Conservation (phyloP, 306 rosid species). For the Coriaria nepalensis region DNA sequence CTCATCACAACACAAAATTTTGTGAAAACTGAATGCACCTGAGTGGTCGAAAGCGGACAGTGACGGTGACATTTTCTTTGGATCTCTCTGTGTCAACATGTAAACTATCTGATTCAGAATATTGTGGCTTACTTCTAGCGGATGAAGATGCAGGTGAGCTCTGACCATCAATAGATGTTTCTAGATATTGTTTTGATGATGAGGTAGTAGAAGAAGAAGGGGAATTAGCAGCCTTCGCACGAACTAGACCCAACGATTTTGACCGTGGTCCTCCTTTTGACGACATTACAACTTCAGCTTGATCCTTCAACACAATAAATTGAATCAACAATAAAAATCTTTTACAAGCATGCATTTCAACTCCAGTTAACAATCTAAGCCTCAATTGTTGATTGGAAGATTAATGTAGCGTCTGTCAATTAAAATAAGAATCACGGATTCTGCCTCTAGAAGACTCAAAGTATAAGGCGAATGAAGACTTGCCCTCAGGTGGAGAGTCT, state of each 20-base stretch:
- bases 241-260: conserved; percentile 31
- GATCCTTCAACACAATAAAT: conserved; percentile 29
- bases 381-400: no score
- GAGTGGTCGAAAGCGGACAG: conserved; percentile 93
- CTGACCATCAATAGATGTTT: conserved; percentile 52
- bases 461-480: no score
- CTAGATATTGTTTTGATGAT: conserved; percentile 61
- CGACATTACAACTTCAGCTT: conserved; percentile 44
- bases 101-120: conserved; percentile 38
- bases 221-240: conserved; percentile 48
- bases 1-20: neutral
- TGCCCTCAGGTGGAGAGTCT: no score
- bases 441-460: no score
- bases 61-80: conserved; percentile 93
- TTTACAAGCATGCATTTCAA: conserved; percentile 10
- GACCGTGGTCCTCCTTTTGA: conserved; percentile 48
- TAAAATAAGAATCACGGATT: no score
- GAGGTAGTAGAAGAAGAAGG: conserved; percentile 79
- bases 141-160: conserved; percentile 95
- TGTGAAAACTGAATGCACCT: conserved; percentile 28
- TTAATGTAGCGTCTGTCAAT: no score
- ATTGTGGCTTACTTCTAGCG: conserved; percentile 67
- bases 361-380: conserved; percentile 3
- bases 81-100: conserved; percentile 33
- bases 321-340: conserved; percentile 6